phyloP scores from a whole-genome alignment of 352 stramenopile species.

The Pythium plurisporium region DNA sequence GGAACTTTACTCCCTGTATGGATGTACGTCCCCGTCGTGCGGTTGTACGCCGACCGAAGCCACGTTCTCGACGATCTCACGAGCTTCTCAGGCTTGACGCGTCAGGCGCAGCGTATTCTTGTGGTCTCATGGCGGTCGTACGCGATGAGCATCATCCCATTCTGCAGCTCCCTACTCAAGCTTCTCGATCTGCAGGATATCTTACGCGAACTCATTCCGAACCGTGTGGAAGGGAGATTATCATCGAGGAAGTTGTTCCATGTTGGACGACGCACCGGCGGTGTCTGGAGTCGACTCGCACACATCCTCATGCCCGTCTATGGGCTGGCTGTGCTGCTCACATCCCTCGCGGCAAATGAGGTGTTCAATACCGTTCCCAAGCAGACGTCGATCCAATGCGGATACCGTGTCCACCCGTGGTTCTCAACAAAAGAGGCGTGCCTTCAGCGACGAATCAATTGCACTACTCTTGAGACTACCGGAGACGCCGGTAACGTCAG shows the following conservation, averaged over 20 bases:
- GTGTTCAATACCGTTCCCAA: neutral
- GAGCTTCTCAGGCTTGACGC: neutral
- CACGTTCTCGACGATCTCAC: neutral
- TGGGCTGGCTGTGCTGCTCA: neutral
- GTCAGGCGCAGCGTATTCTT: slow-evolving; percentile 5
- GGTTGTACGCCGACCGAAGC: neutral
- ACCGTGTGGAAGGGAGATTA: too few relatives aligned
- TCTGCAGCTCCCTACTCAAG: slow-evolving; percentile 1
- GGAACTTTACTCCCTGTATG: slow-evolving; percentile 13
- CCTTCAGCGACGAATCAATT: slow-evolving; percentile 4
- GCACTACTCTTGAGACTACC: neutral
- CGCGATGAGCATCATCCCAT: slow-evolving; percentile 10
- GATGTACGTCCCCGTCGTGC: slow-evolving; percentile 18
- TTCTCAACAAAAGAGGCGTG: slow-evolving; percentile 12
- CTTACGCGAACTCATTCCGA: neutral
- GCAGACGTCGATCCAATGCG: neutral
- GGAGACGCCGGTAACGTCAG: neutral
- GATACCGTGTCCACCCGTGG: slow-evolving; percentile 16
- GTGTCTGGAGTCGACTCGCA: too few relatives aligned
- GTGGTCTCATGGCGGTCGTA: slow-evolving; percentile 3
- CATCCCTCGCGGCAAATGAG: neutral
- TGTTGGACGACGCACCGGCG: too few relatives aligned
- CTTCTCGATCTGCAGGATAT: neutral
- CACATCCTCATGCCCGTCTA: slow-evolving; percentile 1
- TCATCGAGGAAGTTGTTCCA: neutral